A percentile compares a stretch with the other conserved stretches of the same genome.
These are phyloP conservation scores for Obba rivulosa DNA, from an alignment of 768 basidiomycete species.

Conservation along the genomic window DNA sequence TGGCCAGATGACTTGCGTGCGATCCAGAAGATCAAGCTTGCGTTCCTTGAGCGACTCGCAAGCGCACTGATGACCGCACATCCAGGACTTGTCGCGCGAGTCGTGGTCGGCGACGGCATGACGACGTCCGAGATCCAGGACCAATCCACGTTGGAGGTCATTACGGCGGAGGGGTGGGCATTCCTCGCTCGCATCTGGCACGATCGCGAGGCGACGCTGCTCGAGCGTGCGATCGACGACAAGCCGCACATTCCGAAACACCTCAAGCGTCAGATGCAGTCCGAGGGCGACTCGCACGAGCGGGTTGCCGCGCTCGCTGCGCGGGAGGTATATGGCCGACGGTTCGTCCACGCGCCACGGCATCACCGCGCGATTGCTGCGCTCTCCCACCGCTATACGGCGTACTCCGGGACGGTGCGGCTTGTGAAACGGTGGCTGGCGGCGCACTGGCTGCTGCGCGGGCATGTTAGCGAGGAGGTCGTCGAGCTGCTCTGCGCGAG, in stretches of 20 bases:
- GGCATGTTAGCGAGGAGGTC: constrained; percentile 70
- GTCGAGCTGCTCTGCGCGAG: constrained; percentile 82
- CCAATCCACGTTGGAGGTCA: constrained; percentile 65
- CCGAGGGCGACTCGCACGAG: constrained; percentile 33
- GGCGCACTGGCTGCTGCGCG: constrained; percentile 78
- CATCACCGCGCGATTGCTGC: constrained; percentile 84
- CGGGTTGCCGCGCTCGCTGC: constrained; percentile 53
- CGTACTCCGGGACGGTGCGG: constrained; percentile 81
- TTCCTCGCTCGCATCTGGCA: constrained; percentile 84
- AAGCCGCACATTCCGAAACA: constrained; percentile 27
- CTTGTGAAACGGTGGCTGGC: constrained; percentile 92
- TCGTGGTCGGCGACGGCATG: constrained; percentile 51
- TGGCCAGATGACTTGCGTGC: constrained; percentile 96
- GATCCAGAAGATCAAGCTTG: constrained; percentile 91
- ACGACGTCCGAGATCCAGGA: constrained; percentile 57
- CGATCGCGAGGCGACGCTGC: constrained; percentile 74
- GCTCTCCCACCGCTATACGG: constrained; percentile 71
- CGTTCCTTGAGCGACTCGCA: constrained; percentile 82
- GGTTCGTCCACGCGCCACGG: constrained; percentile 73
- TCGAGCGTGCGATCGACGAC: constrained; percentile 61
- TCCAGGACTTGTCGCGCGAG: constrained; percentile 46
- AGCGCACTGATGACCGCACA: constrained; percentile 50
- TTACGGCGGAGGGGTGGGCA: constrained; percentile 81
- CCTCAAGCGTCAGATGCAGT: constrained; percentile 8
- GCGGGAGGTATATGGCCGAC: constrained; percentile 54